Conservation (phyloP, 208 protist genomes). For the Trypanosoma mega region DNA sequence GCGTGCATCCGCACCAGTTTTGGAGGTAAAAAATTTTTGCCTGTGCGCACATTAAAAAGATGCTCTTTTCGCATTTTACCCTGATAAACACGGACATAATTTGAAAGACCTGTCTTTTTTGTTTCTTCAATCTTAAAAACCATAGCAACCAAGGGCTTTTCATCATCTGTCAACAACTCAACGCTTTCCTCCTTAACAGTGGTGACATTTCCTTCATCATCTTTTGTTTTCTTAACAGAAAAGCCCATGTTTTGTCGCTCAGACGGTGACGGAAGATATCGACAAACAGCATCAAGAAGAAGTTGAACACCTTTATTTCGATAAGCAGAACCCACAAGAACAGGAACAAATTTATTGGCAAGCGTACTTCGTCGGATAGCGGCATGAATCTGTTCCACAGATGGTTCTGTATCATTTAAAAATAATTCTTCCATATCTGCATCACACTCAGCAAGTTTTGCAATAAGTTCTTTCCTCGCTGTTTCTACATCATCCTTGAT, state of each 20-base stretch:
- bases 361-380: conserved; percentile 94
- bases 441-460: conserved; percentile 95
- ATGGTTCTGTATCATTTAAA: conserved; percentile 91
- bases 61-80: conserved; percentile 93
- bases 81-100: conserved; percentile 99
- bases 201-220: conserved; percentile 80
- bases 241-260: conserved; percentile 90
- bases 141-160: conserved; percentile 94
- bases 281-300: conserved; percentile 96
- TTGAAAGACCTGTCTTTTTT: conserved; percentile 95
- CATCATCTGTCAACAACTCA: conserved; percentile 79
- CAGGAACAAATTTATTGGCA: conserved; percentile 95
- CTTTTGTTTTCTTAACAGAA: conserved; percentile 79
- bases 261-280: conserved; percentile 96
- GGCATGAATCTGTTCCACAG: conserved; percentile 85
- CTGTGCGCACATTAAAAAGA: conserved; percentile 83
- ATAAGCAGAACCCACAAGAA: conserved; percentile 97
- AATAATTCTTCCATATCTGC: conserved; percentile 94
- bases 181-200: conserved; percentile 80
- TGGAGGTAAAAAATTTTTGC: conserved; percentile 91
- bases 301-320: conserved; percentile 99
- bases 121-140: conserved; percentile 99
- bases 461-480: conserved; percentile 90
- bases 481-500: conserved; percentile 71
- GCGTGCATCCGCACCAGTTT: conserved; percentile 98